Base-by-base conservation (phyloP, 768 basidiomycete species). In the Hygrophorus russula region DNA sequence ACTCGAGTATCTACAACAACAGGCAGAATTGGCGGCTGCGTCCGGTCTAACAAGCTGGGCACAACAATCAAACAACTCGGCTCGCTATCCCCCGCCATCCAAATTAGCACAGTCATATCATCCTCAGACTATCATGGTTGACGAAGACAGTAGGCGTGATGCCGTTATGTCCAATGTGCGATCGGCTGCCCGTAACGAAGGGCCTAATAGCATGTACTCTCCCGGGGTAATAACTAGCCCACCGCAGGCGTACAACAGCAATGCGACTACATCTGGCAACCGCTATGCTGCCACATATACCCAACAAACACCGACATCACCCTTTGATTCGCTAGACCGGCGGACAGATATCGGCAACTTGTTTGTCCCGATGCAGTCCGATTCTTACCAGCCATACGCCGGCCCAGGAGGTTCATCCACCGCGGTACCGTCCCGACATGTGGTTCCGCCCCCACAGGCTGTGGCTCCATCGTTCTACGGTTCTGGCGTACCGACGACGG, bases 1-100 rank as follows among this genome's bases (percentile, higher is more conserved):
- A 55, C 70, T 98, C 28, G 92, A 94, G 58, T 88, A 76, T 56
- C 63, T 98, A 39, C 89, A 94, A 51, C 91, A 96, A 59, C 93
- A 97, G 57, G 93, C 90, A 1, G 88, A 89, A 61, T 67, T 88
- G 52, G 85, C 76, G 1, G 73, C 78, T 15, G 64, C 76, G 0
- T 72, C 77, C 11, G 82, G 82, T 3, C 50, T 80, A 45, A 58
- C 72, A 12, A 71, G 59, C 47, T 85, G 84, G 83, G 56, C 58
- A 9, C 53, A 54, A 9, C 53, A 54, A 11, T 46, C 64, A 24
- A 63, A 58, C 14, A 58, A 33, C 17, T 15, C 37, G n/a, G 39
- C 59, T 44, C 66, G 78, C 44, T 82, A 82, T 47, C 70, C 76
- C 36, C 68, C 81, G 5, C 80, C 79, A 14, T 78, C 78, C 18